Evolutionary conservation across 139 green algal species (phyloP).

Genomic region (Picochlorum sp.): DNA sequence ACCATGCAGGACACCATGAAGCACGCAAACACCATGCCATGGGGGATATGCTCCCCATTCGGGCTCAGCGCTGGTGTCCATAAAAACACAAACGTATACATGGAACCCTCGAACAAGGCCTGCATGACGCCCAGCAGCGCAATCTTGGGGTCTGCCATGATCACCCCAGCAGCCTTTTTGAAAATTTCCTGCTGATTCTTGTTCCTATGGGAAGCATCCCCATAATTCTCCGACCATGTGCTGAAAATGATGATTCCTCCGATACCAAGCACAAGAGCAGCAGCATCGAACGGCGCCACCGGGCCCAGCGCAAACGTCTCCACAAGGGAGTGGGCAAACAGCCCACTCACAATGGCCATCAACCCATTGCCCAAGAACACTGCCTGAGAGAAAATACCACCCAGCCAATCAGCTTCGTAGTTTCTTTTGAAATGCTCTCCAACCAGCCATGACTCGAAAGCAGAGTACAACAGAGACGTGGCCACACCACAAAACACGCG

Average conservation of each 20-base stretch:
- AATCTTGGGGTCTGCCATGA: slow-evolving; percentile 52
- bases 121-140: slow-evolving; percentile 84
- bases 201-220: slow-evolving; percentile 42
- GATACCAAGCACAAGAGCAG: slow-evolving; percentile 62
- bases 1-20: slow-evolving; percentile 95
- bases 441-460: slow-evolving; percentile 96
- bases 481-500: slow-evolving; percentile 92
- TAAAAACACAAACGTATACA: slow-evolving; percentile 99
- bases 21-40: slow-evolving; percentile 92
- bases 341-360: slow-evolving; percentile 81
- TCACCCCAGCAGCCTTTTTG: slow-evolving; percentile 40
- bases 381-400: slow-evolving; percentile 78
- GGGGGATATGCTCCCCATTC: slow-evolving; percentile 77
- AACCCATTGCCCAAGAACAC: slow-evolving; percentile 96
- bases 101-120: slow-evolving; percentile 86
- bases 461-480: slow-evolving; percentile 93
- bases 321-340: slow-evolving; percentile 85
- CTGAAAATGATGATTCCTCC: slow-evolving; percentile 66
- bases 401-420: slow-evolving; percentile 75
- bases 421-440: slow-evolving; percentile 70
- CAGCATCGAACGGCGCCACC: slow-evolving; percentile 93
- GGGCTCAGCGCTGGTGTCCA: slow-evolving; percentile 88
- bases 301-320: slow-evolving; percentile 63
- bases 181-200: slow-evolving; percentile 39
- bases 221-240: slow-evolving; percentile 94